Base-by-base conservation (phyloP, 2,329 filamentous ascomycete genomes). In the Clonostachys solani region DNA sequence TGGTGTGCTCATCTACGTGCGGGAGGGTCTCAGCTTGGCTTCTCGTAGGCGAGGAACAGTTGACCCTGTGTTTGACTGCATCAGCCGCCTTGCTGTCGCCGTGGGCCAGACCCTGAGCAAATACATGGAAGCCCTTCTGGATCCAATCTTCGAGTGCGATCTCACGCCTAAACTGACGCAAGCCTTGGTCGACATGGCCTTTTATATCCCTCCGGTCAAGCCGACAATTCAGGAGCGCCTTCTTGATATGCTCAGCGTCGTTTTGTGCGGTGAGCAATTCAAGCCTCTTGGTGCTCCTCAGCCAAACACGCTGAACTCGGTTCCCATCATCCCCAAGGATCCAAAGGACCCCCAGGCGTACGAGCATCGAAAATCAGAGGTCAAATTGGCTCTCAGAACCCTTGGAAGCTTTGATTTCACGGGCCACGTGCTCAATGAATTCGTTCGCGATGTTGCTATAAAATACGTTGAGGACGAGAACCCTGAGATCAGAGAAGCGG, bases 391-490 rank as follows among this genome's bases (percentile, higher is more conserved):
- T 5, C 77, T 99, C 15, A 92, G 95, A 59, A 99, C 95, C 0
- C 75, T 99, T 1, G 95, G 94, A n/a, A 96, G 91, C 62, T 99
- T 99, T 59, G 94, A 99, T 64, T 99, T 99, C 60, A 86, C 79
- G 51, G 86, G 89, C 3, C 91, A 97, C 60, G 87, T 96, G 15
- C 73, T 99, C 15, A 99, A 99, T 59, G 95, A 99, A 63, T 99
- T 99, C 56, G 94, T 99, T 29, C 88, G 94, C 19, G 94, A 99
- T 62, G 94, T 99, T 44, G 94, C 95, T 5, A 95, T 99, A 61
- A 94, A 92, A 64, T 99, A 96, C 58, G 92, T 99, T 40, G 92
- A 99, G 56, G 94, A 95, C 53, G 92, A 97, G 56, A 95, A 96
- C 57, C 80, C 90, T 0, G 89, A 95, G 54, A 96, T 96, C 44